Base-by-base conservation (phyloP, 768 basidiomycete genomes). In the Gymnopilus dilepis region DNA sequence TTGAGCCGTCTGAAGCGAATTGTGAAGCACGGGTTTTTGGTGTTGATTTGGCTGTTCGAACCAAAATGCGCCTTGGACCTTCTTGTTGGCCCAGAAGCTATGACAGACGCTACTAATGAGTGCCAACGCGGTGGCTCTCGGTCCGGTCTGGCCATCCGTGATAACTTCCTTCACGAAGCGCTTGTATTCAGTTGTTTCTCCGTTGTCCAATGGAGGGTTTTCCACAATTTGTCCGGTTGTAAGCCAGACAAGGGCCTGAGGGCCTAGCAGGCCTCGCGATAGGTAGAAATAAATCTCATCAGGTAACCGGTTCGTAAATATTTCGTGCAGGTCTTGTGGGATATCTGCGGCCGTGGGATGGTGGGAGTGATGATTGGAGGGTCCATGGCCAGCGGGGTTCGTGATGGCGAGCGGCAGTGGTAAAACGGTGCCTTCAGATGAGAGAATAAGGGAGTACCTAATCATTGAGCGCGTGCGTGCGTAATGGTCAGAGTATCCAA, bases 251-350 rank as follows among this genome's bases (percentile, higher is more conserved):
- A 99, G 84, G 9, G 94, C 88, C 67, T 94, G 92, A 0, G 97
- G 94, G 8, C 89, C 88, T 55, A 98, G 73, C 13, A 99, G 84
- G 5, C 97, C 97, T 17, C 95, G 89, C 38, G 95, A 97, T 65
- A 99, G 85, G 74, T 98, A 97, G 75, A 90, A 98, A 78, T 96
- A 99, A 60, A 98, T 84, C 73, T 99, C 95, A 73, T 99, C 97
- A 1, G 97, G 97, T 24, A 99, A 82, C 45, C 95, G 90, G 74
- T 93, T 80, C 9, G 95, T 96, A 78, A 98, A 99, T 62, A 99
- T 92, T 56, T 97, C 95, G 71, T 97, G 92, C 38, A 99, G 78
- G 75, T 99, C 97, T 51, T 77, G 74, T 2, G 97, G 97, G 59
- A 99, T 89, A 70, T 99, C 97, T 26, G 89, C 87, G 0, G 91